A percentile compares a stretch with the other conserved stretches of the same genome.
These are phyloP conservation scores for Neurospora cerealis DNA, from an alignment of 495 filamentous ascomycete species.

Conservation along the genomic window DNA sequence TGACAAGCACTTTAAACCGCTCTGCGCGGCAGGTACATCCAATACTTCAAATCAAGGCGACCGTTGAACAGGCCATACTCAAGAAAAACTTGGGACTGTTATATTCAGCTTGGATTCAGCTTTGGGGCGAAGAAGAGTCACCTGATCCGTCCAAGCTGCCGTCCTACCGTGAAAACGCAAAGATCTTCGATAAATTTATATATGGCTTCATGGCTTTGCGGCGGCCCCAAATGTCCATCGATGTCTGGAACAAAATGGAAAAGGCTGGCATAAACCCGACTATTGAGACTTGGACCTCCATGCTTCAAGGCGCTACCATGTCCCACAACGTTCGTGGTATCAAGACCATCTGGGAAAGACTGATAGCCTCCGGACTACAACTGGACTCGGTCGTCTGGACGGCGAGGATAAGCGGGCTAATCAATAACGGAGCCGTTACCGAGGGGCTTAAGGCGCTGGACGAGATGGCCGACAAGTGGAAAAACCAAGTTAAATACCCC, in stretches of 20 bases:
- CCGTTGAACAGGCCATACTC: slow-evolving; percentile 9
- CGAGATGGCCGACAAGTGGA: slow-evolving; percentile 49
- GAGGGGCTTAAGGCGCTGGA: slow-evolving; percentile 46
- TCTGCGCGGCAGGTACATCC: background rate
- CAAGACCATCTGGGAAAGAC: slow-evolving; percentile 47
- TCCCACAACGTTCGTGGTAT: slow-evolving; percentile 39
- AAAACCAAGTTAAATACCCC: slow-evolving; percentile 15
- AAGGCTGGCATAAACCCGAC: slow-evolving; percentile 38
- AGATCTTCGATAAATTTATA: slow-evolving; percentile 48
- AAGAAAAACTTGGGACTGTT: slow-evolving; percentile 9
- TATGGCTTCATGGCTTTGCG: slow-evolving; percentile 38
- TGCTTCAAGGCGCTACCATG: slow-evolving; percentile 49
- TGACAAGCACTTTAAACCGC: background rate
- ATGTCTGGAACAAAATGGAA: slow-evolving; percentile 52
- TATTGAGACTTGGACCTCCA: slow-evolving; percentile 49
- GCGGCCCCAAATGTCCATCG: slow-evolving; percentile 36
- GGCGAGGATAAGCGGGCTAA: slow-evolving; percentile 49
- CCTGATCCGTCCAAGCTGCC: slow-evolving; percentile 8
- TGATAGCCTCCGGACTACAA: slow-evolving; percentile 38
- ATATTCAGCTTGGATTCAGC: slow-evolving; percentile 19
- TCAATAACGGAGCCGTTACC: slow-evolving; percentile 34
- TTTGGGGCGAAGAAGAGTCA: slow-evolving; percentile 17
- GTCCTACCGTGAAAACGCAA: slow-evolving; percentile 9
- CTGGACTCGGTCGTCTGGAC: slow-evolving; percentile 54
- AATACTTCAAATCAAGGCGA: background rate